phyloP scores from a whole-genome alignment of 148 eudicot genomes.

The Cornus suecica region DNA sequence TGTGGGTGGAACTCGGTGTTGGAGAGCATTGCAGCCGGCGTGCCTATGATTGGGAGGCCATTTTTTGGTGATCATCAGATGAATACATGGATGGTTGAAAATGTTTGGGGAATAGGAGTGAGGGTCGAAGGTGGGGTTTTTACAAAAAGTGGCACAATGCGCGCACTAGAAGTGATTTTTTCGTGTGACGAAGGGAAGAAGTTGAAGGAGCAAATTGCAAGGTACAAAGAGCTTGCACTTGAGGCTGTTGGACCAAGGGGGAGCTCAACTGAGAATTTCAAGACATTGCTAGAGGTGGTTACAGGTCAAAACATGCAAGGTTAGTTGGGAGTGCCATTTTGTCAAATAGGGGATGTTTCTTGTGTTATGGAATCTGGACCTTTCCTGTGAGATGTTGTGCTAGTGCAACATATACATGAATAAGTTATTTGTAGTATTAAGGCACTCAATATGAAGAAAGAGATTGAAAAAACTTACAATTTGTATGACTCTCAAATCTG shows the following conservation, averaged over 20 bases:
- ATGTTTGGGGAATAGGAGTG: constrained; percentile 38
- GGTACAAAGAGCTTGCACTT: constrained; percentile 25
- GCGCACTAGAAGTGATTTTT: constrained; percentile 32
- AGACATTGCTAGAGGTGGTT: constrained; percentile 15
- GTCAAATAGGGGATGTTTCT: too few relatives aligned
- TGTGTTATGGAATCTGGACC: too few relatives aligned
- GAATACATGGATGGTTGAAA: constrained; percentile 41
- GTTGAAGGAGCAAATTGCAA: constrained; percentile 19
- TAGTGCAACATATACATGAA: too few relatives aligned
- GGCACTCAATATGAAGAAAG: too few relatives aligned
- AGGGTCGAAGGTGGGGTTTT: constrained; percentile 40
- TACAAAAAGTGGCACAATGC: constrained; percentile 15
- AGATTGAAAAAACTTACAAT: too few relatives aligned
- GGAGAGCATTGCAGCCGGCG: constrained; percentile 53
- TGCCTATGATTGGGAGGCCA: constrained; percentile 65
- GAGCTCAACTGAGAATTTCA: constrained; percentile 27
- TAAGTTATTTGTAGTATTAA: too few relatives aligned
- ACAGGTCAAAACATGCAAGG: neutral
- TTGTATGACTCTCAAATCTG: too few relatives aligned
- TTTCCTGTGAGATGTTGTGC: too few relatives aligned
- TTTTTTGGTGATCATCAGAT: constrained; percentile 58
- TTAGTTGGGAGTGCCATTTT: neutral
- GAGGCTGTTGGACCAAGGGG: constrained; percentile 25
- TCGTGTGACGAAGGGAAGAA: constrained; percentile 26
- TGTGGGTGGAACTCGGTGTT: constrained; percentile 72